Evolutionary conservation across 2,329 filamentous ascomycete species (phyloP).

Genomic region (Boeremia exigua): DNA sequence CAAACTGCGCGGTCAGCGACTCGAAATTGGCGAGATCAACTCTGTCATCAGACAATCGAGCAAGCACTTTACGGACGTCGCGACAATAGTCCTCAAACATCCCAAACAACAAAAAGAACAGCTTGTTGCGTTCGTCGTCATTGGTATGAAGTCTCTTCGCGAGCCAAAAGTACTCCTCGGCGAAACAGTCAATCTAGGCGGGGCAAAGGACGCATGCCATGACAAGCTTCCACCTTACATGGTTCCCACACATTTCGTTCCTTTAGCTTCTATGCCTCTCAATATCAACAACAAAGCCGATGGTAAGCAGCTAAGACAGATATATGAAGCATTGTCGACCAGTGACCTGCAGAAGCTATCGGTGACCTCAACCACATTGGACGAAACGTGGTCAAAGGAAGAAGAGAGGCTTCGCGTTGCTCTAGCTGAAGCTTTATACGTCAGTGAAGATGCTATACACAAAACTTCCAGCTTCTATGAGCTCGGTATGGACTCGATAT

Average conservation of each 20-base stretch:
- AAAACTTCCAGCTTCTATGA: slow-evolving; percentile 77
- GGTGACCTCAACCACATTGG: slow-evolving; percentile 8
- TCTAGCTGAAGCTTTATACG: slow-evolving; percentile 61
- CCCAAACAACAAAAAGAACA: slow-evolving; percentile 77
- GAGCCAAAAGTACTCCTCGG: slow-evolving; percentile 30
- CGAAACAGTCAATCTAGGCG: slow-evolving; percentile 24
- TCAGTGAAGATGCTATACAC: slow-evolving; percentile 54
- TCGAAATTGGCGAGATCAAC: slow-evolving; percentile 93
- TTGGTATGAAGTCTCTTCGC: slow-evolving; percentile 20
- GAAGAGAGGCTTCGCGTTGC: slow-evolving; percentile 60
- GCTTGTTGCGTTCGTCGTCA: slow-evolving; percentile 74
- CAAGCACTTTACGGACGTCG: slow-evolving; percentile 68
- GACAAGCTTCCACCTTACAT: slow-evolving; percentile 80
- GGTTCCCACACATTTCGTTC: slow-evolving; percentile 85
- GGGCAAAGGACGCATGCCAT: slow-evolving; percentile 64
- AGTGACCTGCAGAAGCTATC: slow-evolving; percentile 67
- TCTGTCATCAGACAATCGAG: slow-evolving; percentile 73
- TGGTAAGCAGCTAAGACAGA: slow-evolving; percentile 67
- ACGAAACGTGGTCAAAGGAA: slow-evolving; percentile 42
- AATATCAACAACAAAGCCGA: slow-evolving; percentile 92
- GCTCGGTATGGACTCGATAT: slow-evolving; percentile 86
- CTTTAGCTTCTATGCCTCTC: slow-evolving; percentile 74
- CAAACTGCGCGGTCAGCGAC: slow-evolving; percentile 84
- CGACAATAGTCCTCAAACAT: slow-evolving; percentile 78
- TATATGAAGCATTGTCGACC: slow-evolving; percentile 68